These are phyloP conservation scores for Macrophomina pseudophaseolina DNA, from an alignment of 2,329 filamentous ascomycete species.

Conservation along the genomic window DNA sequence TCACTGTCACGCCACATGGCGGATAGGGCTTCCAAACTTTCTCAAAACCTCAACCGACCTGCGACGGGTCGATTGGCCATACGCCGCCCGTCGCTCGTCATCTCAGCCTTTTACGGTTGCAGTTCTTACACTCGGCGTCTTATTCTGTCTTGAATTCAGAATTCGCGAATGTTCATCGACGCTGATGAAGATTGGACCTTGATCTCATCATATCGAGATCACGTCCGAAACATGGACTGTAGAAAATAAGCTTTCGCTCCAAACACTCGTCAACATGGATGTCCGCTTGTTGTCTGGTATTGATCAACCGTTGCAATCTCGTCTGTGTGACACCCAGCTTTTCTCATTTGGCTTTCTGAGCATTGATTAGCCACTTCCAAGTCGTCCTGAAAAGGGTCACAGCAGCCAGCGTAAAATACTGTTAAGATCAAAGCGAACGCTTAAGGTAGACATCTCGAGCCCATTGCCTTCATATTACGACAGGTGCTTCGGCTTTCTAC, in stretches of 20 bases:
- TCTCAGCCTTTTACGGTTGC: background rate
- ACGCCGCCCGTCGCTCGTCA: background rate
- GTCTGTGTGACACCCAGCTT: background rate
- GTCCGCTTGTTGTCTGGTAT: too few relatives aligned
- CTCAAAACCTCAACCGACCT: background rate
- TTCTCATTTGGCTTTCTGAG: too few relatives aligned
- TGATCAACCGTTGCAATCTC: background rate
- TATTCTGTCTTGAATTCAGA: background rate
- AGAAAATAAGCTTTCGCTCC: background rate
- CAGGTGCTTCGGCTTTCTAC: too few relatives aligned
- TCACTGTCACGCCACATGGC: background rate
- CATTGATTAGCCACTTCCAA: too few relatives aligned
- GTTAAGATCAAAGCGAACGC: too few relatives aligned
- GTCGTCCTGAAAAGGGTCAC: too few relatives aligned
- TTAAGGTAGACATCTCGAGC: too few relatives aligned
- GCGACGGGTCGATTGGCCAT: background rate
- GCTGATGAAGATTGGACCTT: background rate
- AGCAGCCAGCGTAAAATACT: too few relatives aligned
- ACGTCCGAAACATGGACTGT: background rate
- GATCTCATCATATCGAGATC: background rate
- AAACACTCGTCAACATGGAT: background rate
- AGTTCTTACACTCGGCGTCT: background rate
- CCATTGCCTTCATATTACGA: too few relatives aligned
- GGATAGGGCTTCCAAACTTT: background rate
- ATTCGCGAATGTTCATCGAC: background rate